These are phyloP conservation scores for Daldinia childiae DNA, from an alignment of 495 filamentous ascomycete species.

Conservation along the genomic window DNA sequence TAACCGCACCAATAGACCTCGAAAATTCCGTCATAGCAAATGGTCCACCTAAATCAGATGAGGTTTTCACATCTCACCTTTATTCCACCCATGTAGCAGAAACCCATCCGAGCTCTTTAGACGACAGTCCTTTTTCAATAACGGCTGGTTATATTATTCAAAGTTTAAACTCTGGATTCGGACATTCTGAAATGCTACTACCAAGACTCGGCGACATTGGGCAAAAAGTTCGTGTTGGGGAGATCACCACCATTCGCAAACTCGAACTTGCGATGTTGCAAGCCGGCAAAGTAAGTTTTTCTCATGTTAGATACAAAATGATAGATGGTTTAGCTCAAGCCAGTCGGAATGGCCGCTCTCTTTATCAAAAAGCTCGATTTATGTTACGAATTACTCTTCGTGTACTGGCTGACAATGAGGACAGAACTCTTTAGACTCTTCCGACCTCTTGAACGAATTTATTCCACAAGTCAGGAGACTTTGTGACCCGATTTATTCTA, in stretches of 20 bases:
- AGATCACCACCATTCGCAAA: constrained; percentile 50
- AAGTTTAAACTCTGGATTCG: constrained; percentile 41
- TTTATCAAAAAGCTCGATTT: not conserved
- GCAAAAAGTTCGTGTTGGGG: constrained; percentile 43
- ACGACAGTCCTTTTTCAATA: constrained; percentile 42
- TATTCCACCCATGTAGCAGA: constrained; percentile 48
- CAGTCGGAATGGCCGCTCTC: not conserved
- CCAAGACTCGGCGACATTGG: constrained; percentile 42
- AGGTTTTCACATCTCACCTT: constrained; percentile 48
- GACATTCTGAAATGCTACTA: constrained; percentile 36
- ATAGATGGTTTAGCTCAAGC: not conserved
- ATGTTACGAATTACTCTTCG: not conserved
- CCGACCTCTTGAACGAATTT: constrained; percentile 48
- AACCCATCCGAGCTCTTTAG: constrained; percentile 20
- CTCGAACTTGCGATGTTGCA: constrained; percentile 57
- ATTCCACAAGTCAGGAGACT: constrained; percentile 46
- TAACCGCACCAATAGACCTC: constrained; percentile 47
- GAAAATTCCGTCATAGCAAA: constrained; percentile 52
- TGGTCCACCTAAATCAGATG: constrained; percentile 35
- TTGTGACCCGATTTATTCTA: constrained; percentile 53
- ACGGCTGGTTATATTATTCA: constrained; percentile 45
- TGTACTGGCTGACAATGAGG: constrained; percentile 32
- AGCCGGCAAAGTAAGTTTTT: constrained; percentile 53
- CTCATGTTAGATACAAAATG: not conserved
- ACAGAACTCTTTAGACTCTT: constrained; percentile 47